phyloP scores from a whole-genome alignment of 1,284 basidiomycete genomes.

The Malassezia sp. region DNA sequence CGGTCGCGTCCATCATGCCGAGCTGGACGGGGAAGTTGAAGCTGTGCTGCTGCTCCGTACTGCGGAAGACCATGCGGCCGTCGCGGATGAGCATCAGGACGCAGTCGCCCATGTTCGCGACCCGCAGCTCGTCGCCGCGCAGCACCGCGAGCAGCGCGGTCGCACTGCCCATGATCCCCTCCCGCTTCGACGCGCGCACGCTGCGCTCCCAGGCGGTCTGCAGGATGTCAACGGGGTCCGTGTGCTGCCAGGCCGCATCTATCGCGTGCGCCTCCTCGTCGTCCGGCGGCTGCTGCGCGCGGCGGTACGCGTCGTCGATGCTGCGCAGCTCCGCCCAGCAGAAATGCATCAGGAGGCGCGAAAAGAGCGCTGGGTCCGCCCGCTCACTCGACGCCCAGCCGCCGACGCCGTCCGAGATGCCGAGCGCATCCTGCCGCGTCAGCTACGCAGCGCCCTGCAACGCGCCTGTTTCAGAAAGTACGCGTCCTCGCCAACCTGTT shows the following conservation, averaged over 20 bases:
- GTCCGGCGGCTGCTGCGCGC: conserved; percentile 18
- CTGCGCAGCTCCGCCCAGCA: conserved; percentile 54
- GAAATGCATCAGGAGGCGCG: conserved; percentile 73
- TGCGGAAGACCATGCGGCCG: conserved; percentile 70
- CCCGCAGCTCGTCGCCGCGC: conserved; percentile 63
- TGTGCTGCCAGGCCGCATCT: conserved; percentile 25
- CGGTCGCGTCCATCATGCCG: conserved; percentile 60
- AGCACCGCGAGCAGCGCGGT: conserved; percentile 54
- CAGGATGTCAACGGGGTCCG: conserved; percentile 54
- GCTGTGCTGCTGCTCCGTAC: conserved; percentile 86
- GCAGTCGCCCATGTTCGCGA: conserved; percentile 88
- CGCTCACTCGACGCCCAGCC: conserved; percentile 60
- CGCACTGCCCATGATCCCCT: conserved; percentile 53
- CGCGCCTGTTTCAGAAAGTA: conserved; percentile 69
- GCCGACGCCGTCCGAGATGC: conserved; percentile 77
- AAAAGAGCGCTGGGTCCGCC: conserved; percentile 62
- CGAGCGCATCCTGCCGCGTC: conserved; percentile 73
- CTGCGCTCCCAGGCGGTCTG: conserved; percentile 54
- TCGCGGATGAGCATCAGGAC: conserved; percentile 65
- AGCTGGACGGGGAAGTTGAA: conserved; percentile 87
- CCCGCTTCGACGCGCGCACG: conserved; percentile 46
- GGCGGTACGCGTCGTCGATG: conserved; percentile 19
- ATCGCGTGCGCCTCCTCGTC: conserved; percentile 21
- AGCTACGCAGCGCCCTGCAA: too few relatives aligned
- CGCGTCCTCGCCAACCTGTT: conserved; percentile 72